Evolutionary conservation across 129 eudicot species (phyloP).

Genomic region (Silybum marianum): DNA sequence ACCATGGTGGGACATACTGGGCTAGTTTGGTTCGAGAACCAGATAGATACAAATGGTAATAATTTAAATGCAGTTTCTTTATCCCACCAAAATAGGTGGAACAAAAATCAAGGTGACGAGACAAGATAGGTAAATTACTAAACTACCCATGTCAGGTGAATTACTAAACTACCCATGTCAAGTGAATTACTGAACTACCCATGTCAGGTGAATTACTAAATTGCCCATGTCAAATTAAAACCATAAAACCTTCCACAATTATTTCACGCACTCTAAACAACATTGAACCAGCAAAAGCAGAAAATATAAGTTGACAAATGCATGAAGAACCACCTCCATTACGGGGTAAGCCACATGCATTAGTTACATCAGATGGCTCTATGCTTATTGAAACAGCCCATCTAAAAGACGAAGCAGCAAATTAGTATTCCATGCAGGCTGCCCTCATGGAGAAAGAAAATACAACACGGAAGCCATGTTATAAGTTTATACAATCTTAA

Average conservation of each 20-base stretch:
- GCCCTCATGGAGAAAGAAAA: constrained; percentile 23
- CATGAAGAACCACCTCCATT: constrained; percentile 30
- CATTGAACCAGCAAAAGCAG: background rate
- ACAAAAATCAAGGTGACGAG: background rate
- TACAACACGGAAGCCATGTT: constrained; percentile 9
- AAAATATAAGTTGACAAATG: constrained; percentile 10
- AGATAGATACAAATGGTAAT: too few relatives aligned
- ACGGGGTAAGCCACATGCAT: constrained; percentile 7
- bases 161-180: background rate
- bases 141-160: background rate
- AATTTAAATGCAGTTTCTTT: too few relatives aligned
- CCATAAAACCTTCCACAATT: background rate
- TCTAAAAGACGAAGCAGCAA: constrained; percentile 6
- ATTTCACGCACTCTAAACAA: background rate
- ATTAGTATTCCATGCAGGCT: constrained; percentile 29
- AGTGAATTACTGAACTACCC: too few relatives aligned
- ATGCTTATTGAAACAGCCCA: constrained; percentile 18
- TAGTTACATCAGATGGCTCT: background rate
- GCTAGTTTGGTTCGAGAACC: too few relatives aligned
- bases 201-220: background rate
- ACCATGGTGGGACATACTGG: too few relatives aligned
- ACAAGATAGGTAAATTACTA: background rate
- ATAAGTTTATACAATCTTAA: constrained; percentile 15
- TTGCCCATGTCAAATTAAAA: background rate
- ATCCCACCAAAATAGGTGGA: too few relatives aligned